Evolutionary conservation across 2,329 filamentous ascomycete genomes (phyloP).

Genomic region (Rasamsonia emersonii): DNA sequence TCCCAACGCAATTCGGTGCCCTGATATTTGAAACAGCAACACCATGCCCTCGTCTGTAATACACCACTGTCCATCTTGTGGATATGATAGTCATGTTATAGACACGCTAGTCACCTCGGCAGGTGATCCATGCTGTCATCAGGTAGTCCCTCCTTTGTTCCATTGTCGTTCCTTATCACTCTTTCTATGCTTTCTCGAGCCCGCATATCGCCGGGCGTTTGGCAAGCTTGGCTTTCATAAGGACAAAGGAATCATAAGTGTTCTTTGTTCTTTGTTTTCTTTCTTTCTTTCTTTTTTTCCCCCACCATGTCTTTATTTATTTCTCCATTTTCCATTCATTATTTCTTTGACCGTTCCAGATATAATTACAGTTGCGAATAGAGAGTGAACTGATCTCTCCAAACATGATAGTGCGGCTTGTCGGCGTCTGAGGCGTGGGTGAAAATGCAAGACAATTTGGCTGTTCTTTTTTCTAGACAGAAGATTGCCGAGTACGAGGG

Average conservation of each 20-base stretch:
- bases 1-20: background rate
- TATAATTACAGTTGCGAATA: no score
- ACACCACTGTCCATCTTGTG: constrained; percentile 32
- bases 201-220: no score
- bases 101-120: constrained; percentile 26
- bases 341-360: no score
- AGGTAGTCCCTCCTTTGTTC: no score
- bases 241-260: no score
- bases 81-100: constrained; percentile 29
- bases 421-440: constrained; percentile 39
- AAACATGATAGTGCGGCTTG: constrained; percentile 38
- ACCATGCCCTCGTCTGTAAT: constrained; percentile 30
- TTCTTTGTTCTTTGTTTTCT: constrained; percentile 3
- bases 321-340: no score
- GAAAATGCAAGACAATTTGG: constrained; percentile 72
- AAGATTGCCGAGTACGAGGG: constrained; percentile 40
- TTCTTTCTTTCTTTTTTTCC: no score
- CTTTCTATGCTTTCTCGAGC: no score
- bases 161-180: no score
- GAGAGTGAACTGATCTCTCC: no score
- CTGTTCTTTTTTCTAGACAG: constrained; percentile 68
- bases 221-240: no score
- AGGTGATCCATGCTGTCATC: constrained; percentile 30
- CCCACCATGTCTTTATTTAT: no score
- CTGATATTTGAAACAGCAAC: constrained; percentile 2